Evolutionary conservation across 2,329 filamentous ascomycete species (phyloP).

Genomic region (Pochonia chlamydosporia): DNA sequence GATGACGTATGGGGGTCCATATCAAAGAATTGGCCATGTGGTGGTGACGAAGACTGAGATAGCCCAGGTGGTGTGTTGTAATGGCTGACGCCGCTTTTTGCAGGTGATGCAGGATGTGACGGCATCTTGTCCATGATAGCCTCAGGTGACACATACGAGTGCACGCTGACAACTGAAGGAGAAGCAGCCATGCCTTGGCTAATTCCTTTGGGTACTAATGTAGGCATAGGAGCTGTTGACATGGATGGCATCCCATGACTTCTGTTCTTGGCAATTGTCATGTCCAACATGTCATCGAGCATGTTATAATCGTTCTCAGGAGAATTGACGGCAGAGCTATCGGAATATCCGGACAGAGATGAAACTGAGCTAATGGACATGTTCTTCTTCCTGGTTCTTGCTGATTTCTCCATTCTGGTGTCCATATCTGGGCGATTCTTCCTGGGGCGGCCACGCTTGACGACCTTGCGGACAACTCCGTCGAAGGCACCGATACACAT

Average conservation of each 20-base stretch:
- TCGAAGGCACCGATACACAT: slow-evolving; percentile 97
- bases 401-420: slow-evolving; percentile 51
- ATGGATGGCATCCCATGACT: slow-evolving; percentile 27
- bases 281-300: slow-evolving; percentile 44
- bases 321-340: slow-evolving; percentile 49
- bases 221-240: slow-evolving; percentile 41
- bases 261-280: slow-evolving; percentile 23
- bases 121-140: slow-evolving; percentile 32
- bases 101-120: slow-evolving; percentile 39
- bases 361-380: slow-evolving; percentile 41
- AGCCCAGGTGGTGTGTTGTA: slow-evolving; percentile 55
- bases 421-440: slow-evolving; percentile 56
- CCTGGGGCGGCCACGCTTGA: slow-evolving; percentile 58
- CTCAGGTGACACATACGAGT: slow-evolving; percentile 42
- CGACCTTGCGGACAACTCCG: slow-evolving; percentile 57
- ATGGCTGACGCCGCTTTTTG: slow-evolving; percentile 44
- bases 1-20: slow-evolving; percentile 35
- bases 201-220: slow-evolving; percentile 22
- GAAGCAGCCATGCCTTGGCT: slow-evolving; percentile 31
- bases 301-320: slow-evolving; percentile 42
- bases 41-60: slow-evolving; percentile 55
- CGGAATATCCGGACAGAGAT: slow-evolving; percentile 51
- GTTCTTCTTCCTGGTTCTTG: slow-evolving; percentile 51
- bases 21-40: slow-evolving; percentile 42
- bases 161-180: slow-evolving; percentile 31